These are phyloP conservation scores for Zygoascus hellenicus DNA, from an alignment of 1,139 yeast genomes.

Conservation along the genomic window DNA sequence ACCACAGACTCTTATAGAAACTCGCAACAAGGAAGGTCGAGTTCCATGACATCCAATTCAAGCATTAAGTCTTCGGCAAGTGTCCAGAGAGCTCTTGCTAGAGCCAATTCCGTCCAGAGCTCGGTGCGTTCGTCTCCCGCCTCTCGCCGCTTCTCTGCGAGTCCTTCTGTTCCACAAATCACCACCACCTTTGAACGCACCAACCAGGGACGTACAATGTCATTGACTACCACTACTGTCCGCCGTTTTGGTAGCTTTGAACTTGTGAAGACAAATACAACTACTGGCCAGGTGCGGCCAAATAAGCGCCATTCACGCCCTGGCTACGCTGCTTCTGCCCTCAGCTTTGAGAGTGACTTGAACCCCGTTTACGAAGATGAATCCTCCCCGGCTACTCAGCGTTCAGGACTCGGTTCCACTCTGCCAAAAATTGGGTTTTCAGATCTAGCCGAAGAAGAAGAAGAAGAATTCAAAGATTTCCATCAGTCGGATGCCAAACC, in stretches of 20 bases:
- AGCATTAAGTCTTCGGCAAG: background rate
- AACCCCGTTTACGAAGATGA: constrained; percentile 33
- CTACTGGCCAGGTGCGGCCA: constrained; percentile 12
- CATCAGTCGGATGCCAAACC: background rate
- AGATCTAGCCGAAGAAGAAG: background rate
- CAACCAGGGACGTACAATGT: constrained; percentile 32
- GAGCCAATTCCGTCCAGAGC: background rate
- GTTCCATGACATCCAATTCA: constrained; percentile 7
- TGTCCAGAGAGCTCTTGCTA: background rate
- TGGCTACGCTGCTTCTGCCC: constrained; percentile 26
- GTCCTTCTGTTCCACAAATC: constrained; percentile 8
- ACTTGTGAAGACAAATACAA: constrained; percentile 32
- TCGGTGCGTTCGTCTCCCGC: background rate
- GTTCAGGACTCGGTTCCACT: background rate
- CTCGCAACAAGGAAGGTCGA: constrained; percentile 15
- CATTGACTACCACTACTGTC: constrained; percentile 37
- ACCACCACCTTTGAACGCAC: constrained; percentile 20
- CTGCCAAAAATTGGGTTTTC: constrained; percentile 5
- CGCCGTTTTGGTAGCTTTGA: constrained; percentile 36
- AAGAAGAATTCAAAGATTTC: background rate
- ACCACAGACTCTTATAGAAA: constrained; percentile 26
- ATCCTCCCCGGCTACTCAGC: constrained; percentile 7
- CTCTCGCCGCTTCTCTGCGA: background rate
- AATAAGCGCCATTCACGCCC: constrained; percentile 12
- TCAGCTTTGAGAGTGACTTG: constrained; percentile 32